A percentile compares a stretch with the other conserved stretches of the same genome.
Evolutionary conservation across 495 filamentous ascomycete species (phyloP).

Genomic region (Chaetomium tenue): DNA sequence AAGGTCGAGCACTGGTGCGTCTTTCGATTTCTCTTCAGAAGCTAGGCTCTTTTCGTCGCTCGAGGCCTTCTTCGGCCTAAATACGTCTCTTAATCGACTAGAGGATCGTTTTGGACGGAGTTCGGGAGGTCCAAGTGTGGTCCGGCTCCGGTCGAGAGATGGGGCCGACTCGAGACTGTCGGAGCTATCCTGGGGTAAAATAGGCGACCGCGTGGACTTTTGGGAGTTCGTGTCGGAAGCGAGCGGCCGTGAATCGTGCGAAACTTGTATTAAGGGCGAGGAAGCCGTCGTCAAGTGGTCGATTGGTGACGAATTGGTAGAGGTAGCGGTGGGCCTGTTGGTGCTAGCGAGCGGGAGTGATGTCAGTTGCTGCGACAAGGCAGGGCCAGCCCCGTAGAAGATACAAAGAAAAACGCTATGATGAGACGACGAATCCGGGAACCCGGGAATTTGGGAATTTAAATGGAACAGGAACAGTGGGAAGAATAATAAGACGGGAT

Average conservation of each 20-base stretch:
- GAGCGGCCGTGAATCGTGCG: constrained; percentile 46
- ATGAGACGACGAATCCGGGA: constrained; percentile 8
- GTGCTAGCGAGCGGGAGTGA: constrained; percentile 27
- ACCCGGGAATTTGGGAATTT: background rate
- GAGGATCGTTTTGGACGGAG: constrained; percentile 43
- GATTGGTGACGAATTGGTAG: constrained; percentile 71
- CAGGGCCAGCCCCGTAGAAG: constrained; percentile 12
- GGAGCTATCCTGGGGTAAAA: constrained; percentile 24
- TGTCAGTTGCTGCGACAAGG: constrained; percentile 17
- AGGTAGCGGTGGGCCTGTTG: constrained; percentile 53
- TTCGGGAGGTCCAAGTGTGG: constrained; percentile 36
- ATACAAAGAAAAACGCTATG: constrained; percentile 21
- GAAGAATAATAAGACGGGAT: background rate
- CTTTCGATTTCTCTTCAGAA: constrained; percentile 4
- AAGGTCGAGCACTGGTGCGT: constrained; percentile 6
- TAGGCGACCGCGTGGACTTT: constrained; percentile 22
- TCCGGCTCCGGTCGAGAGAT: constrained; percentile 32
- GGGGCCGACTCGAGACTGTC: constrained; percentile 31
- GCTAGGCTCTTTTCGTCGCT: constrained; percentile 25
- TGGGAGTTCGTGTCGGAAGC: constrained; percentile 28
- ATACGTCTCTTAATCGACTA: constrained; percentile 48
- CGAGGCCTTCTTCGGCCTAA: constrained; percentile 40
- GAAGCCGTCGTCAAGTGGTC: constrained; percentile 78
- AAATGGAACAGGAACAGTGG: constrained; percentile 4
- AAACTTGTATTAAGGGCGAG: constrained; percentile 68